Evolutionary conservation across 202 grass and related monocot genomes (phyloP).

Genomic region (Carex arenaria): DNA sequence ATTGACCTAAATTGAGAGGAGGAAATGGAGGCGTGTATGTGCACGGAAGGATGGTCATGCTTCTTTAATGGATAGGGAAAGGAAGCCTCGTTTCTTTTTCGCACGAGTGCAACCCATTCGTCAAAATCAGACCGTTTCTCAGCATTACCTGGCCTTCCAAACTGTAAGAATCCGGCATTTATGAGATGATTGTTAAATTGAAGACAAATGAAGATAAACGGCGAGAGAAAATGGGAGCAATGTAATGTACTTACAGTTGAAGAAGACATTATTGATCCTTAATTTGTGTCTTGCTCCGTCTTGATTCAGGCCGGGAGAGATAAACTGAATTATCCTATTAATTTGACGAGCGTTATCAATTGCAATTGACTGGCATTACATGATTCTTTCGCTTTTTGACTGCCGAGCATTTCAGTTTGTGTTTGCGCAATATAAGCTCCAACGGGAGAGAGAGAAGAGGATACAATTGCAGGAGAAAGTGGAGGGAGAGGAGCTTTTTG

Average conservation of each 20-base stretch:
- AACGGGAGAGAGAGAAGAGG: neutral
- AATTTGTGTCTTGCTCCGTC: neutral
- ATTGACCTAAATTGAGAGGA: slow-evolving; percentile 20
- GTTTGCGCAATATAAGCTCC: too few species aligned
- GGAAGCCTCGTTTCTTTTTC: slow-evolving; percentile 32
- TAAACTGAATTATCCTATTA: too few species aligned
- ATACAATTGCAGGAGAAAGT: neutral
- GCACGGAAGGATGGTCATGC: slow-evolving; percentile 2
- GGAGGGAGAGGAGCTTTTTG: too few species aligned
- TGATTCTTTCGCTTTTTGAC: too few species aligned
- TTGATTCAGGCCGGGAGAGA: too few species aligned
- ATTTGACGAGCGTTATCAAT: too few species aligned
- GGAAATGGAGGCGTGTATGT: slow-evolving; percentile 13
- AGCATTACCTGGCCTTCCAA: neutral
- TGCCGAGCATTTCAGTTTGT: too few species aligned
- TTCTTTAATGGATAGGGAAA: slow-evolving; percentile 10
- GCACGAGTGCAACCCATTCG: slow-evolving; percentile 55
- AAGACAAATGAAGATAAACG: too few species aligned
- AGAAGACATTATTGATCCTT: neutral
- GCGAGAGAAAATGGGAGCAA: too few species aligned
- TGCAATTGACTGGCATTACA: too few species aligned
- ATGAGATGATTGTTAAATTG: neutral
- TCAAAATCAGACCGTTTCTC: slow-evolving; percentile 24
- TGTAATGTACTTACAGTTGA: neutral
- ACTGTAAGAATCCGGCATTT: neutral